Conservation (phyloP, 306 rosid genomes). For the Rosa multiflora region DNA sequence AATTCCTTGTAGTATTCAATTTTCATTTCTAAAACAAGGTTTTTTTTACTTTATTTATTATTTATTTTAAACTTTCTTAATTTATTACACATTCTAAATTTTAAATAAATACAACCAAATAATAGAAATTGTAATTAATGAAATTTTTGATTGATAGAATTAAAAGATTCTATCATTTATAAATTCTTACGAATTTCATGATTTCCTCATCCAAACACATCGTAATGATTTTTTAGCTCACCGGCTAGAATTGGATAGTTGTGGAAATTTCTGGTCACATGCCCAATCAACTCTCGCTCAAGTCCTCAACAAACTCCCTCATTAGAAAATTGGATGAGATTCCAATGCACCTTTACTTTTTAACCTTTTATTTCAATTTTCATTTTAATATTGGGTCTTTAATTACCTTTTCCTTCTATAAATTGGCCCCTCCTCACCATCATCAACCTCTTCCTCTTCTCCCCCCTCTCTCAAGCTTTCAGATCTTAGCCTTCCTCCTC, state of each 20-base stretch:
- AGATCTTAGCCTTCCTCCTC: neutral
- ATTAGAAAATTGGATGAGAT: constrained; percentile 31
- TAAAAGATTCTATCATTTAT: too few relatives aligned
- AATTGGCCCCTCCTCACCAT: constrained; percentile 26
- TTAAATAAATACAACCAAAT: too few relatives aligned
- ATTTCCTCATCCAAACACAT: too few relatives aligned
- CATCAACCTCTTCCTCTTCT: constrained; percentile 34
- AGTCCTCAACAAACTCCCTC: constrained; percentile 25
- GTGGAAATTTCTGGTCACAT: constrained; percentile 30
- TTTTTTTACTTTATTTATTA: too few relatives aligned
- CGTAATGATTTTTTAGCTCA: neutral
- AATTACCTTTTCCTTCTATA: constrained; percentile 43
- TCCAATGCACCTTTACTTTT: constrained; percentile 35
- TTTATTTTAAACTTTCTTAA: too few relatives aligned
- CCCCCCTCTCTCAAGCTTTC: neutral
- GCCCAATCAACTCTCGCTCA: constrained; percentile 12
- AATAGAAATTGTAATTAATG: too few relatives aligned
- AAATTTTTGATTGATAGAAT: too few relatives aligned
- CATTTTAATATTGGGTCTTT: neutral
- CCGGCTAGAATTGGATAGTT: constrained; percentile 46
- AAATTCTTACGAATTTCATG: too few relatives aligned
- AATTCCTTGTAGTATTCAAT: too few relatives aligned
- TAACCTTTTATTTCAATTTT: neutral
- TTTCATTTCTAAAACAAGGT: too few relatives aligned
- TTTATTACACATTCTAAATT: too few relatives aligned